Percentiles rank a stretch among this genome's conserved stretches.
phyloP scores from a whole-genome alignment of 176 grass and related monocot genomes.

The Musa itinerans region DNA sequence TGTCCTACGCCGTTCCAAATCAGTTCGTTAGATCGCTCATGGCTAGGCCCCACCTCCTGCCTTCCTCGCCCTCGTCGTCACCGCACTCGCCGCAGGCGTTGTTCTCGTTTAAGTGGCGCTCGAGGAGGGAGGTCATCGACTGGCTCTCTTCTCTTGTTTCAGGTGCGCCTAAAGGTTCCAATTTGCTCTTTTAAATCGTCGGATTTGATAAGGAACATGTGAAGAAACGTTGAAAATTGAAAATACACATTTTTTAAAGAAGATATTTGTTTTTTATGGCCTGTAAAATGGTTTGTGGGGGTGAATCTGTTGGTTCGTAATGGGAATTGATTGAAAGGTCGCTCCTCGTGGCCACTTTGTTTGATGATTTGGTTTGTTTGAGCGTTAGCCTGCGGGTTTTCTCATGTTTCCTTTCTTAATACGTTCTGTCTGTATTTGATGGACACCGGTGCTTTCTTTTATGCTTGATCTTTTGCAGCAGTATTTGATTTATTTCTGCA shows the following conservation, averaged over 20 bases:
- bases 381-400: too few relatives aligned
- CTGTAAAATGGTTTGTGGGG: not conserved
- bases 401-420: too few relatives aligned
- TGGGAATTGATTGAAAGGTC: not conserved
- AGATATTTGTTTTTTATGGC: not conserved
- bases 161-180: conserved; percentile 30
- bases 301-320: not conserved
- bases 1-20: conserved; percentile 64
- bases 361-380: too few relatives aligned
- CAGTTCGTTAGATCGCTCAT: conserved; percentile 39
- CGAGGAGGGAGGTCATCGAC: conserved; percentile 83
- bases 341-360: too few relatives aligned
- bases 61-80: conserved; percentile 30
- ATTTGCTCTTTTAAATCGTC: not conserved
- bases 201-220: not conserved
- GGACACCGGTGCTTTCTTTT: too few relatives aligned
- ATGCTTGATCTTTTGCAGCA: too few relatives aligned
- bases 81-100: conserved; percentile 16
- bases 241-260: not conserved
- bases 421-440: too few relatives aligned
- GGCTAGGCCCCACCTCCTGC: not conserved
- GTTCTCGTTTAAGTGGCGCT: conserved; percentile 53
- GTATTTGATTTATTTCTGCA: too few relatives aligned
- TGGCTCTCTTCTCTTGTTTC: conserved; percentile 78
- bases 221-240: not conserved